Evolutionary conservation across 2,329 filamentous ascomycete genomes (phyloP).

Genomic region (Aureobasidium lini): DNA sequence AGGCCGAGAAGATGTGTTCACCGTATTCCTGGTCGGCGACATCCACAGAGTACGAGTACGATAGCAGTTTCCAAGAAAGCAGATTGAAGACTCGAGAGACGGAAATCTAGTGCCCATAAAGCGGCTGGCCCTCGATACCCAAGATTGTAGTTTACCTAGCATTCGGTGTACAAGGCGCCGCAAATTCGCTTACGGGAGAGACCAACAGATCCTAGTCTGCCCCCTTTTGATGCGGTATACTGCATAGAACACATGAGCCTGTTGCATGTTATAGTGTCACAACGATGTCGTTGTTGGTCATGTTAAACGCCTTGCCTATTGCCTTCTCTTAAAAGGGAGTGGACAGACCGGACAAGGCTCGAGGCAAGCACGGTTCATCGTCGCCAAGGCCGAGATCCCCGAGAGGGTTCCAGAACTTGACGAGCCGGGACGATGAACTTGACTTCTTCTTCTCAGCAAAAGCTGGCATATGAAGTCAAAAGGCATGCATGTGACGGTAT

Average conservation of each 20-base stretch:
- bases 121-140: neutral
- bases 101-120: neutral
- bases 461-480: neutral
- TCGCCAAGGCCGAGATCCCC: constrained; percentile 1
- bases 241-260: neutral
- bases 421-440: neutral
- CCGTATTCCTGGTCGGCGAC: neutral
- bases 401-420: neutral
- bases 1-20: neutral
- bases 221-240: neutral
- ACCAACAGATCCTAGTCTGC: neutral
- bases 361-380: neutral
- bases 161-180: neutral
- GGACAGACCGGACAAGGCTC: neutral
- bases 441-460: neutral
- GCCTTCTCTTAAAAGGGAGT: neutral
- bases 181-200: neutral
- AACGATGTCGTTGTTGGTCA: neutral
- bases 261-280: neutral
- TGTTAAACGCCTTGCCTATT: constrained; percentile 2
- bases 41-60: neutral
- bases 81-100: neutral
- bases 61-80: neutral
- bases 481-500: neutral
- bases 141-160: neutral